Base-by-base conservation (phyloP, 164 flowering plant species). In the Akebia trifoliata region DNA sequence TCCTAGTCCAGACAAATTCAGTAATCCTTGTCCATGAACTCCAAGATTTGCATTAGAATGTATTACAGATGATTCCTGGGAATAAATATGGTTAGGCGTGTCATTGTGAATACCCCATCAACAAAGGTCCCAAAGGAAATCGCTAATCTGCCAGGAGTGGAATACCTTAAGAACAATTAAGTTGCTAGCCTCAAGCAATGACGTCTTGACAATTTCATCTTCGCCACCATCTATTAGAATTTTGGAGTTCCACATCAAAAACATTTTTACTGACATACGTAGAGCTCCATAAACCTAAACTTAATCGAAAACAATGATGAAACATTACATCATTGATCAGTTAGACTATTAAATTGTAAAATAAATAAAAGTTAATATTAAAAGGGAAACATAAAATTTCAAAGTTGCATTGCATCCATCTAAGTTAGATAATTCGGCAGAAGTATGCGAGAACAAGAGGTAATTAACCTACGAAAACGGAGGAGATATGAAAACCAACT, bases 11-110 rank as follows among this genome's bases (percentile, higher is more conserved):
- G 97, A 73, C 61, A 94, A 78, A 74, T 94, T 90, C 64, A 94
- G 70, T 52, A 81, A 66, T 52, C 99, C 99, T 81, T 94, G 99
- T 40, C 99, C 99, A 75, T 82, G 96, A 60, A 94, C 85, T 74
- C 96, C 99, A 57, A 94, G 76, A 70, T 94, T 90, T 62, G 99
- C 95, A 75, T 94, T 85, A 38, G 99, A 94, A 60, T 78, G 96
- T 58, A 94, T 91, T 55, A 77, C 70, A 39, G 98, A 92, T 49
- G 93, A 81, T 65, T 79, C 96, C 98, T 92, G 79, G n/a, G 12
- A 65, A 50, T 8, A 54, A 45, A 52, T 30, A 44, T 18, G 35
- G 20, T 38, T 44, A 63, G 52, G 67, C 20, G 42, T 21, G 45
- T n/a, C n/a, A n/a, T n/a, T n/a, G n/a, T n/a, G n/a, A n/a, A n/a